Base-by-base conservation (phyloP, 2,329 filamentous ascomycete genomes). In the Magnaporthiopsis incrustans region DNA sequence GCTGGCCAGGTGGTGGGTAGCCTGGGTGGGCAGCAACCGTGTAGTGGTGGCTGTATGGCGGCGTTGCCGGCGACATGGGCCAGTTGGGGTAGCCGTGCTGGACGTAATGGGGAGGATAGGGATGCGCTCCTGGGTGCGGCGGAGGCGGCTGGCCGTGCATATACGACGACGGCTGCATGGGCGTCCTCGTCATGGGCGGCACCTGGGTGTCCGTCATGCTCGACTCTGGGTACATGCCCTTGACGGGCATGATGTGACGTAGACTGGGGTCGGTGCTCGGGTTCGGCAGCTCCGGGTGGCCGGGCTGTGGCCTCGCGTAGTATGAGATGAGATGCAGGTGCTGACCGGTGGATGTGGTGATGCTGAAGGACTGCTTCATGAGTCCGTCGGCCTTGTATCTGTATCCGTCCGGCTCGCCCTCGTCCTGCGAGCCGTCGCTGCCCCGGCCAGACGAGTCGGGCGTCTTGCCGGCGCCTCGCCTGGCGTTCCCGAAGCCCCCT, bases 281-380 rank as follows among this genome's bases (percentile, higher is more conserved):
- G 71, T 95, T 90, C 68, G 87, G 85, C 35, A 98, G 82, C 62
- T 89, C 89, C 65, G 87, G 84, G 33, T 88, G 83, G 44, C 86
- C 85, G 4, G 90, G 86, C 65, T 91, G 87, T 33, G 91, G 90
- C 64, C 93, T 85, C 4, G 92, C 90, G 77, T 93, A 98, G 79
- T 99, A 99, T 71, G 94, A 97, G 78, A 99, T 99, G 62, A 99
- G 84, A 78, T 99, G 95, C 2, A 99, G 86, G 74, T 98, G 95
- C 71, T 97, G 92, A 68, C 92, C 72, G 53, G 83, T 88, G 1
- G 90, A 92, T 1, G 95, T 98, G 27, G 93, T 97, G 78, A 99
- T 98, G 78, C 94, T 98, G 82, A 98, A 99, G 0, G 95, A 98
- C 77, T 99, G 95, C 84, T 99, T 99, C 92, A 98, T 97, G 4